Base-by-base conservation (phyloP, 495 filamentous ascomycete genomes). In the Aspergillus homomorphus region DNA sequence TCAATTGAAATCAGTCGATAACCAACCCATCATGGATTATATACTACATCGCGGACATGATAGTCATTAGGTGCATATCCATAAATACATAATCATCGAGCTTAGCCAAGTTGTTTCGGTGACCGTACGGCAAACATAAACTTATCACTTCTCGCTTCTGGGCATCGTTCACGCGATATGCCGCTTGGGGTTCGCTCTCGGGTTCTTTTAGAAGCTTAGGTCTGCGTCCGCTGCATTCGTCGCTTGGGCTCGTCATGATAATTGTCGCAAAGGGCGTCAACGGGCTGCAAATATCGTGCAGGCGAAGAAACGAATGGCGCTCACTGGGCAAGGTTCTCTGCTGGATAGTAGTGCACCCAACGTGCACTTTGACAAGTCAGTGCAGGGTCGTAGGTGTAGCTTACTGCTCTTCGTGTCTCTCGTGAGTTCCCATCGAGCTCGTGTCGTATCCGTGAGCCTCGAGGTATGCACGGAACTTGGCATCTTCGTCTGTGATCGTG, bases 371-470 rank as follows among this genome's bases (percentile, higher is more conserved):
- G 21, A 26, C 0, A n/a, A 19, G 22, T 46, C 45, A 20, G 46
- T 50, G 4, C 6, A 19, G 23, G 15, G 48, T 28, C 15, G 2
- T n/a, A n/a, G 20, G 8, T 28, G 23, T 18, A 18, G 22, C 23
- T 18, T n/a, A 51, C 24, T 18, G 14, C 22, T 18, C 16, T 23
- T 51, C 24, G 24, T 10, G 48, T 23, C 28, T 28, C 23, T 28
- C 24, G 3, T 16, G 24, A 18, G 57, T 75, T 28, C 89, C 89
- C 67, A 93, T 80, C 66, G 86, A 82, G 19, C 79, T 73, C 1
- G 82, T 87, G 66, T 92, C 86, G 74, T 85, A 92, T 22, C 89
- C 88, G 53, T 90, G 74, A 18, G 72, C 69, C 65, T 82, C 79
- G 41, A 94, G 71, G 67, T 82, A 92, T 38, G 64, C 81, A 28